These are phyloP conservation scores for Kregervanrija delftensis DNA, from an alignment of 805 yeast species.

Conservation along the genomic window DNA sequence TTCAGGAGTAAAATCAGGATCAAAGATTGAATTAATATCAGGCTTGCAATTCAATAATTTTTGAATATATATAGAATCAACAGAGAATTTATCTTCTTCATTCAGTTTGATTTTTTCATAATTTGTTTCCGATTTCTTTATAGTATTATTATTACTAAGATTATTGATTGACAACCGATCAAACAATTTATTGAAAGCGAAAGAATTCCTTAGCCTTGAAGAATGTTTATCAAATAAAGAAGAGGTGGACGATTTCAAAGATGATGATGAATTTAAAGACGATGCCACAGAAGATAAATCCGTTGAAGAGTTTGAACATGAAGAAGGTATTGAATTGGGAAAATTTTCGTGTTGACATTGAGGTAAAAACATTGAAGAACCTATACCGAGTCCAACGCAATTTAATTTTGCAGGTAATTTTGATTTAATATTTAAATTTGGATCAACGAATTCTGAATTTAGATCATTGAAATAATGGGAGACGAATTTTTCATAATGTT, in stretches of 20 bases:
- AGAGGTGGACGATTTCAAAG: neutral
- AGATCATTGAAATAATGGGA: slow-evolving; percentile 17
- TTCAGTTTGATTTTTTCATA: neutral
- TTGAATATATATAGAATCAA: slow-evolving; percentile 1
- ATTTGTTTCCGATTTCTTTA: neutral
- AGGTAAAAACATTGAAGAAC: slow-evolving; percentile 3
- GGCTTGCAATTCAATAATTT: slow-evolving; percentile 10
- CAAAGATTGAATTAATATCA: slow-evolving; percentile 5
- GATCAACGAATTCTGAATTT: slow-evolving; percentile 20
- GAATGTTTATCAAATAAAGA: neutral
- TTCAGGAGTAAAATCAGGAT: slow-evolving; percentile 4
- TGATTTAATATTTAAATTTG: slow-evolving; percentile 21
- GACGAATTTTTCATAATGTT: slow-evolving; percentile 11
- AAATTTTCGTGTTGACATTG: neutral
- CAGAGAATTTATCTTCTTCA: slow-evolving; percentile 3
- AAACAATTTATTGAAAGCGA: slow-evolving; percentile 4
- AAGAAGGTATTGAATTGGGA: neutral
- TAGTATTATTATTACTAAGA: neutral
- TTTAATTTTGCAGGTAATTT: slow-evolving; percentile 1
- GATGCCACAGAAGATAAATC: slow-evolving; percentile 2
- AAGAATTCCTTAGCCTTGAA: neutral
- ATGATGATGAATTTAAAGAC: neutral
- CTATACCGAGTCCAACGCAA: slow-evolving; percentile 5
- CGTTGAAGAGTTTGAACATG: neutral
- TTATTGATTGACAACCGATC: slow-evolving; percentile 2